Evolutionary conservation across 805 yeast species (phyloP), one percentile per base, ranked within the genome.

Genomic region (Metschnikowia kunwiensis): DNA sequence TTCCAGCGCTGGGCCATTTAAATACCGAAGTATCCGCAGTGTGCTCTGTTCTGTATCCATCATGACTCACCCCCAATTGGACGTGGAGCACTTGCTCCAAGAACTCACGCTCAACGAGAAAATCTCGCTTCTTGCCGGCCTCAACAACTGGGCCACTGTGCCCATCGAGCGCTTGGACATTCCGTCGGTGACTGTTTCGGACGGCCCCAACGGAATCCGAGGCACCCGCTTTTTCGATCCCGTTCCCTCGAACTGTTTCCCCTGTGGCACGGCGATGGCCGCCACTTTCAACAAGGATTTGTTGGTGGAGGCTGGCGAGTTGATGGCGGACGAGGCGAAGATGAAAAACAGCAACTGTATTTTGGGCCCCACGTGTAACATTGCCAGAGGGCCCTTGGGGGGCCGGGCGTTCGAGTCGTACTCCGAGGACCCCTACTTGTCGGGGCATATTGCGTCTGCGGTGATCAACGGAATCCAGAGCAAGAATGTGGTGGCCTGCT

Each of bases 201-300:
- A 78, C 52, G 84, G 84, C 13, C 84, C 84, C 31, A 78, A 78
- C 49, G 84, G 84, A 44, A 65, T 77, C 30, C 63, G 83, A 44
- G 83, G 83, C 17, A 75, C 78, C 14, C 66, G 60, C 27, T 75
- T 76, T 49, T 73, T 75, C 50, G 61, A 70, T 42, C 65, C 74
- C 25, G 61, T 65, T 16, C 78, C 78, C 6, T 65, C 80, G 27
- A 79, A 77, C 42, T 76, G 80, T 43, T 66, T 78, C 47, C 80
- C 83, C 5, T 72, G 75, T 50, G 83, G 82, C 20, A 75, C 83
- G 7, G 82, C 68, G 4, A 51, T 78, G 51, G 82, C 77, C 2
- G 57, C 82, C 3, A 72, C 82, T 15, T 78, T 72, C 57, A 69
- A 78, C 56, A 66, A 69, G 50, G 71, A 68, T 3, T 57, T 78